phyloP scores from a whole-genome alignment of 192 early-diverging fungal species.

The Chytriomyces confervae region DNA sequence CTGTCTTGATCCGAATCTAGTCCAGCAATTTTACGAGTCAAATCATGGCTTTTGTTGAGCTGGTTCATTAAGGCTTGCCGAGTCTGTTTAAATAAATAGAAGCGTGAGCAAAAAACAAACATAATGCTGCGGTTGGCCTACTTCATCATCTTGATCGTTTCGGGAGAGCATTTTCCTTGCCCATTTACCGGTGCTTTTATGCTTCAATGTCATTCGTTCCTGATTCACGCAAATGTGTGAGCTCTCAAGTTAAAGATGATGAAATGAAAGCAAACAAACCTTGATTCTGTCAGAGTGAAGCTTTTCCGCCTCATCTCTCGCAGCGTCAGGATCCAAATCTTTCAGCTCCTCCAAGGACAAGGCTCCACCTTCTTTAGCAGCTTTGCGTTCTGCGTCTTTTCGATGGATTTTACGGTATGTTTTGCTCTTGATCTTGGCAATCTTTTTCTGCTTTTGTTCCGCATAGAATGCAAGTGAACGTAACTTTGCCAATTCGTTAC shows the following conservation, averaged over 20 bases:
- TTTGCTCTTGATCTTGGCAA: slow-evolving; percentile 98
- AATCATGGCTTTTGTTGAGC: slow-evolving; percentile 74
- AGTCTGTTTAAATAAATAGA: slow-evolving; percentile 40
- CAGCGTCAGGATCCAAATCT: slow-evolving; percentile 69
- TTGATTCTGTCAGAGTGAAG: slow-evolving; percentile 79
- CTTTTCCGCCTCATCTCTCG: slow-evolving; percentile 68
- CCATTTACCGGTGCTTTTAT: slow-evolving; percentile 98
- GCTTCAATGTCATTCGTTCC: slow-evolving; percentile 91
- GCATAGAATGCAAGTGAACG: slow-evolving; percentile 92
- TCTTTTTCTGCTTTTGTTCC: slow-evolving; percentile 87
- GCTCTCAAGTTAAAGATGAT: neutral
- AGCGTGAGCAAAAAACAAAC: neutral
- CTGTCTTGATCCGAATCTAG: slow-evolving; percentile 52
- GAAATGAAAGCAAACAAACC: slow-evolving; percentile 24
- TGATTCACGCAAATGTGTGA: slow-evolving; percentile 36
- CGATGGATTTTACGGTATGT: slow-evolving; percentile 87
- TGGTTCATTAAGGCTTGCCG: slow-evolving; percentile 87
- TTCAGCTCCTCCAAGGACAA: slow-evolving; percentile 57
- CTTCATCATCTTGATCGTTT: slow-evolving; percentile 41
- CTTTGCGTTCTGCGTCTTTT: slow-evolving; percentile 72
- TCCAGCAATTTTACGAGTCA: slow-evolving; percentile 84
- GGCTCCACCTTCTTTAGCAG: slow-evolving; percentile 29
- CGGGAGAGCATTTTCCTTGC: slow-evolving; percentile 76
- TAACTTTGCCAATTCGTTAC: slow-evolving; percentile 85
- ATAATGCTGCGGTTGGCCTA: slow-evolving; percentile 5